These are phyloP conservation scores for Ceriops decandra DNA, from an alignment of 345 rosid genomes.

Conservation along the genomic window DNA sequence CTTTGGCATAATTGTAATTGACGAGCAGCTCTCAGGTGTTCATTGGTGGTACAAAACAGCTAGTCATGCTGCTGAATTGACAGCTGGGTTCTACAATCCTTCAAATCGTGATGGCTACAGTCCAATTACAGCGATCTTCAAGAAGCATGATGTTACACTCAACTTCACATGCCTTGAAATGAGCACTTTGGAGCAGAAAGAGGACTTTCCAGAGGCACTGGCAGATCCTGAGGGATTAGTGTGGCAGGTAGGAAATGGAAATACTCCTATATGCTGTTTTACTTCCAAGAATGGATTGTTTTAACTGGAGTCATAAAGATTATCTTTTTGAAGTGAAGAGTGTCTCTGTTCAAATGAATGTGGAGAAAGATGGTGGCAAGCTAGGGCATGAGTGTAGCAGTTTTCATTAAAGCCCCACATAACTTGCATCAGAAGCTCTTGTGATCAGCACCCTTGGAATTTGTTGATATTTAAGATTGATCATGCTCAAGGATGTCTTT, in stretches of 20 bases:
- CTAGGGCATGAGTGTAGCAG: not conserved
- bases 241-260: constrained; percentile 63
- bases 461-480: not conserved
- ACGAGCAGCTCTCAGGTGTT: constrained; percentile 77
- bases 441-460: not conserved
- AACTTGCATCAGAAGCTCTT: not conserved
- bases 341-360: not conserved
- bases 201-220: constrained; percentile 49
- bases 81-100: constrained; percentile 90
- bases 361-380: not conserved
- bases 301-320: not conserved
- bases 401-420: not conserved
- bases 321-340: not conserved
- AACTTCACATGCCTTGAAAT: constrained; percentile 60
- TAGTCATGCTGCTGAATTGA: constrained; percentile 93
- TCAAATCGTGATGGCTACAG: constrained; percentile 87
- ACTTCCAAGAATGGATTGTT: not conserved
- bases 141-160: constrained; percentile 70
- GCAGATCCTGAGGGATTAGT: constrained; percentile 80
- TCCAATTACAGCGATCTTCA: constrained; percentile 58
- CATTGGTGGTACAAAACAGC: constrained; percentile 97
- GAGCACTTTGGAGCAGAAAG: constrained; percentile 50
- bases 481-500: not conserved
- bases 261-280: not conserved
- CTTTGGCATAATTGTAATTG: constrained; percentile 30